These are phyloP conservation scores for Myxozyma sirexii DNA, from an alignment of 805 yeast genomes.

Conservation along the genomic window DNA sequence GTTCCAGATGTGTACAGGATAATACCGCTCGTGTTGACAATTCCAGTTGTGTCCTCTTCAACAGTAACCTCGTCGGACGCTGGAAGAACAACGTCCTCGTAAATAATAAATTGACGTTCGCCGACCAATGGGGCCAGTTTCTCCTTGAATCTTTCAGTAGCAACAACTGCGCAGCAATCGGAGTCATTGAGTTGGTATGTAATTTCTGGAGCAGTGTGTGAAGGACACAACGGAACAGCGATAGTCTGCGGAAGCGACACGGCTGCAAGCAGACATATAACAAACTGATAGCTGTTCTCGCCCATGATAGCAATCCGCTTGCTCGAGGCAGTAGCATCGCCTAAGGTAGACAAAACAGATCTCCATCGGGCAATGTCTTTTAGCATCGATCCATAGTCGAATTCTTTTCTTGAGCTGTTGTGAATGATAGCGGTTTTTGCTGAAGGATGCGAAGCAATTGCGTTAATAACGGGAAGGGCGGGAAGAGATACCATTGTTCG, in stretches of 20 bases:
- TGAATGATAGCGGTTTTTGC: constrained; percentile 41
- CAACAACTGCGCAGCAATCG: constrained; percentile 38
- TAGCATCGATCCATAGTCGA: constrained; percentile 40
- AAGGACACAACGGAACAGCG: constrained; percentile 43
- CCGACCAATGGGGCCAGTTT: constrained; percentile 35
- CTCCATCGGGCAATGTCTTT: constrained; percentile 39
- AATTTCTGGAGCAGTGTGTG: constrained; percentile 41
- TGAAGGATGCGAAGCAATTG: constrained; percentile 34
- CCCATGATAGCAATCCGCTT: constrained; percentile 43
- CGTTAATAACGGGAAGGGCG: constrained; percentile 19
- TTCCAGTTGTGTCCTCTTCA: constrained; percentile 8
- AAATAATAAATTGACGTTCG: constrained; percentile 24
- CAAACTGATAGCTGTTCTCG: constrained; percentile 42
- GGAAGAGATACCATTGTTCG: constrained; percentile 23
- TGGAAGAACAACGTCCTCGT: constrained; percentile 32
- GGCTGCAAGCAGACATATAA: constrained; percentile 38
- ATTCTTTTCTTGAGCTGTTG: constrained; percentile 39
- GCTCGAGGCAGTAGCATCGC: constrained; percentile 12
- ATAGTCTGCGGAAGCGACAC: constrained; percentile 39
- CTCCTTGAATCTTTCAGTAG: constrained; percentile 38
- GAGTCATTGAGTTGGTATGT: constrained; percentile 41
- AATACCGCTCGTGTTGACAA: constrained; percentile 34
- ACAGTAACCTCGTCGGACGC: constrained; percentile 5
- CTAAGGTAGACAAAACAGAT: constrained; percentile 22
- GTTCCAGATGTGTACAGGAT: constrained; percentile 45